Percentiles rank a stretch among this genome's conserved stretches.
Evolutionary conservation across 148 eudicot species (phyloP).

Genomic region (Selenicereus undatus): DNA sequence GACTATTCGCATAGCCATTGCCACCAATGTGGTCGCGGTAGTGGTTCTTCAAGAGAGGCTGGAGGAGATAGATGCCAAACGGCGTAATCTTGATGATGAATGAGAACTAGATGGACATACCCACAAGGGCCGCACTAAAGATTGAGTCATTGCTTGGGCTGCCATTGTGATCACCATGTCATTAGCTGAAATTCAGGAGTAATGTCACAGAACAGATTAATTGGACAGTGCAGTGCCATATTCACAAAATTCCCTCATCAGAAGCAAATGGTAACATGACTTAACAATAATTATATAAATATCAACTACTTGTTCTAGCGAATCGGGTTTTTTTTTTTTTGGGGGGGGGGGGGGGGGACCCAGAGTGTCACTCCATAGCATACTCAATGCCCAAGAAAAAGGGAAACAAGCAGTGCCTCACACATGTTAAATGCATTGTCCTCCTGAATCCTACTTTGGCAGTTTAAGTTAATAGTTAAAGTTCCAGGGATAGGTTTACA

Average conservation of each 20-base stretch:
- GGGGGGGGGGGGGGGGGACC: too few relatives aligned
- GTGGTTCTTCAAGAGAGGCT: constrained; percentile 8
- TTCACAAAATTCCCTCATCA: neutral
- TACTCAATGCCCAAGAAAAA: too few relatives aligned
- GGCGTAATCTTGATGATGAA: constrained; percentile 11
- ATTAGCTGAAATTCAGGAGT: neutral
- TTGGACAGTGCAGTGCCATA: neutral
- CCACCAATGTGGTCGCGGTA: neutral
- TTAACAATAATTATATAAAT: neutral
- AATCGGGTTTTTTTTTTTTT: neutral
- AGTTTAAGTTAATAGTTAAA: too few relatives aligned
- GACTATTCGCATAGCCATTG: constrained; percentile 1
- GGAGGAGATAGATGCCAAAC: constrained; percentile 17
- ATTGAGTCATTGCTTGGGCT: constrained; percentile 11
- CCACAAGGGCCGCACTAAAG: constrained; percentile 10
- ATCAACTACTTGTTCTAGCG: neutral
- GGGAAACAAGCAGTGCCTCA: too few relatives aligned
- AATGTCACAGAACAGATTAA: neutral
- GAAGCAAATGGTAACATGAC: neutral
- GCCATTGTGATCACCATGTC: constrained; percentile 27
- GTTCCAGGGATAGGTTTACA: too few relatives aligned
- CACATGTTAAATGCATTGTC: too few relatives aligned
- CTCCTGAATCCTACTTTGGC: too few relatives aligned
- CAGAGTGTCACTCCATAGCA: too few relatives aligned
- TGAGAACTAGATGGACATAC: constrained; percentile 3